These are phyloP conservation scores for Gorgonomyces haynaldii DNA, from an alignment of 192 early-diverging fungal genomes.

Conservation along the genomic window DNA sequence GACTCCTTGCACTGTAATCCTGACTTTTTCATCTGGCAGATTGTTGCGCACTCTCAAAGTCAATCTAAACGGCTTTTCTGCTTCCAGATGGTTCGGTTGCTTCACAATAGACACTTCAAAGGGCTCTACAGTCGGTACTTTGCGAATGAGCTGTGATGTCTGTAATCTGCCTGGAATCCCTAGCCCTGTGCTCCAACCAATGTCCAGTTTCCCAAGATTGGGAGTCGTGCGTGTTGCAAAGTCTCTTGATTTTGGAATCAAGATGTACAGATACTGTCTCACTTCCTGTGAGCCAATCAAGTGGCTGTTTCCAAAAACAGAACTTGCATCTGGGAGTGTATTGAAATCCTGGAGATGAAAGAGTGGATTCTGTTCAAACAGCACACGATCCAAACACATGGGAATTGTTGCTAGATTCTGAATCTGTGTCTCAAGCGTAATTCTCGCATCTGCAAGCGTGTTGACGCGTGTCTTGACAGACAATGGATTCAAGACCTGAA, in stretches of 20 bases:
- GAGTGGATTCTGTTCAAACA: constrained; percentile 67
- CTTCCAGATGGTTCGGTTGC: constrained; percentile 23
- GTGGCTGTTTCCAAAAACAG: too few relatives aligned
- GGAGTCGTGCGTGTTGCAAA: constrained; percentile 60
- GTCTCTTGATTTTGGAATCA: constrained; percentile 54
- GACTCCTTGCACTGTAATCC: constrained; percentile 48
- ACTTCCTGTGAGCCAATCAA: constrained; percentile 70
- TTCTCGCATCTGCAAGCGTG: constrained; percentile 35
- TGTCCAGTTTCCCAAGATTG: constrained; percentile 85
- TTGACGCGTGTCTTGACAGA: constrained; percentile 95
- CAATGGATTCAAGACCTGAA: constrained; percentile 91
- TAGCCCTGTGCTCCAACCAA: constrained; percentile 84
- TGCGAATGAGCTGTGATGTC: constrained; percentile 82
- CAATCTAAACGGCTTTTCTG: constrained; percentile 58
- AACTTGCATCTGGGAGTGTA: constrained; percentile 30
- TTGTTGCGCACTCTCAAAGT: constrained; percentile 52
- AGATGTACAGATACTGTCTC: constrained; percentile 83
- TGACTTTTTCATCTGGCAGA: constrained; percentile 32
- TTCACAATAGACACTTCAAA: constrained; percentile 49
- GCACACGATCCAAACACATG: constrained; percentile 80
- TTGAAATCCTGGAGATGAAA: constrained; percentile 66
- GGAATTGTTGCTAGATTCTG: constrained; percentile 68
- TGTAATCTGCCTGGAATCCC: constrained; percentile 44
- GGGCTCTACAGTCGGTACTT: constrained; percentile 61
- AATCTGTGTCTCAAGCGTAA: constrained; percentile 85